Conservation (phyloP, 257 asterid genomes). For the Solanum neorickii region DNA sequence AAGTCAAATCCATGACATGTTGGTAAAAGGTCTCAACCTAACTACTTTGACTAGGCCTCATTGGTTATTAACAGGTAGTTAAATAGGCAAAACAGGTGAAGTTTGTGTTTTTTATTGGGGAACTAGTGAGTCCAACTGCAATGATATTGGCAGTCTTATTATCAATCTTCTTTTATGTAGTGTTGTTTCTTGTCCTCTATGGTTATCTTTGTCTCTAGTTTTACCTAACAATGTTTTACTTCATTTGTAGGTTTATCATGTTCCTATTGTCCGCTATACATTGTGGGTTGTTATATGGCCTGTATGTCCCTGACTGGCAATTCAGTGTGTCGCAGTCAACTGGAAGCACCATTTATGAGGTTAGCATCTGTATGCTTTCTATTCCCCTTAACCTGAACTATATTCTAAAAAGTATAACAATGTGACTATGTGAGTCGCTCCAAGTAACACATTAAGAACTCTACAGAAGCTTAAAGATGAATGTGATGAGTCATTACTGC, state of each 20-base stretch:
- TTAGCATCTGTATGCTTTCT: conserved; percentile 3
- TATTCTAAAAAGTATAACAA: not conserved
- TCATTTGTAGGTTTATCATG: conserved; percentile 37
- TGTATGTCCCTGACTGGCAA: conserved; percentile 75
- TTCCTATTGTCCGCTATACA: conserved; percentile 35
- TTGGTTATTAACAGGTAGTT: not conserved
- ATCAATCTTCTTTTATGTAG: not conserved
- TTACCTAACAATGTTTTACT: not conserved
- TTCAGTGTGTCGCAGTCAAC: conserved; percentile 26
- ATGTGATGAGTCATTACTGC: not conserved
- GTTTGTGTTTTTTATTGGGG: not conserved
- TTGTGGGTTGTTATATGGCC: conserved; percentile 49
- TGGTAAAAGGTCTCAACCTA: not conserved
- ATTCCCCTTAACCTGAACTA: not conserved
- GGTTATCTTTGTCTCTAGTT: not conserved
- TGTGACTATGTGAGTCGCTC: not conserved
- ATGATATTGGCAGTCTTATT: not conserved
- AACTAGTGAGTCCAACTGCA: not conserved
- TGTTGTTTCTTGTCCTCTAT: not conserved
- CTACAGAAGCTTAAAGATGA: not conserved
- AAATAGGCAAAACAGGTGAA: not conserved
- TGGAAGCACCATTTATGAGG: conserved; percentile 32
- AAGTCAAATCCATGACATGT: not conserved
- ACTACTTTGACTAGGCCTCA: not conserved
- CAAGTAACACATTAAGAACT: not conserved